Conservation (phyloP, 306 rosid species). For the Leucaena leucocephala region DNA sequence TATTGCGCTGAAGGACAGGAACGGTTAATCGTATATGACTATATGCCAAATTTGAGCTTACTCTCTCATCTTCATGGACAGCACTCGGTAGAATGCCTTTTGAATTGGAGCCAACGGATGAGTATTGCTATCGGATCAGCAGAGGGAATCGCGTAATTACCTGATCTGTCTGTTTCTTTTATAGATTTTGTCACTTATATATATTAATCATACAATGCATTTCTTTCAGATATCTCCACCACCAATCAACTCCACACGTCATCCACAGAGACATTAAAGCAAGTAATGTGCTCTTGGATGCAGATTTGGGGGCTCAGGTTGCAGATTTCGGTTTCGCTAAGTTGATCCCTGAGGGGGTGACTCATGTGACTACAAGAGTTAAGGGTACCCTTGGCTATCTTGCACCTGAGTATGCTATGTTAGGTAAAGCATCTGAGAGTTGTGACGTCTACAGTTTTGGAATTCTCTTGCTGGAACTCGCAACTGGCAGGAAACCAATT, state of each 20-base stretch:
- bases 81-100: slow-evolving; percentile 18
- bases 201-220: slow-evolving; percentile 16
- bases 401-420: slow-evolving; percentile 85
- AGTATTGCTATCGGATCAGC: slow-evolving; percentile 15
- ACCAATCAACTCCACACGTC: slow-evolving; percentile 73
- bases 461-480: slow-evolving; percentile 80
- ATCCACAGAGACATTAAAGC: slow-evolving; percentile 80
- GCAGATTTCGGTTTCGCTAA: slow-evolving; percentile 88
- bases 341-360: slow-evolving; percentile 82
- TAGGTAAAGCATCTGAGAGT: slow-evolving; percentile 78
- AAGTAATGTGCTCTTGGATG: slow-evolving; percentile 73
- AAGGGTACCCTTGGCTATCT: slow-evolving; percentile 90
- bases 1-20: slow-evolving; percentile 30
- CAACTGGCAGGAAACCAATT: slow-evolving; percentile 66
- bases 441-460: slow-evolving; percentile 89
- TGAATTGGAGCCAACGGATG: slow-evolving; percentile 17
- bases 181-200: neutral
- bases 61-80: slow-evolving; percentile 28
- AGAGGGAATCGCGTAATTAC: slow-evolving; percentile 4
- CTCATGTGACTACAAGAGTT: slow-evolving; percentile 77
- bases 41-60: slow-evolving; percentile 26
- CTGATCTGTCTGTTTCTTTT: neutral
- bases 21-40: slow-evolving; percentile 25
- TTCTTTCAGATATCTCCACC: slow-evolving; percentile 78
- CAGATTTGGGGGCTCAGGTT: slow-evolving; percentile 66